A percentile compares a stretch with the other conserved stretches of the same genome.
Conservation (phyloP, 305 asterid genomes). For the Fraxinus baroniana region DNA sequence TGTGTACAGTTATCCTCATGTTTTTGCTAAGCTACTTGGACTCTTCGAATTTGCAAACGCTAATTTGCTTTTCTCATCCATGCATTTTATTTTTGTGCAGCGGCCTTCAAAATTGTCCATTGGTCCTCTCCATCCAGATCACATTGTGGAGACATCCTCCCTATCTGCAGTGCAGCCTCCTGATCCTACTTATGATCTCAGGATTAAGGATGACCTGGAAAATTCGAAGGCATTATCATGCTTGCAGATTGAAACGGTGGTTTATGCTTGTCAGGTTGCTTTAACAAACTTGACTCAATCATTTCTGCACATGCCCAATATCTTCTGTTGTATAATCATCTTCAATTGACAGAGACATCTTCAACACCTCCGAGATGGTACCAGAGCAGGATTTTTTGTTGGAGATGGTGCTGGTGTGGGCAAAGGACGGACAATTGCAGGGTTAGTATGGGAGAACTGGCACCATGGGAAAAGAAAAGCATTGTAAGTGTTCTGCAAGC, state of each 20-base stretch:
- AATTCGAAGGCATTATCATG: conserved; percentile 76
- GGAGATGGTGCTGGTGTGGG: conserved; percentile 99
- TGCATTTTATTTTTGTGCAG: conserved; percentile 41
- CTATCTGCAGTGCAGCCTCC: conserved; percentile 96
- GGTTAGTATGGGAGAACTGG: conserved; percentile 98
- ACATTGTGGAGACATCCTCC: conserved; percentile 92
- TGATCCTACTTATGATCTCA: conserved; percentile 83
- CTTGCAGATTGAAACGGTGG: conserved; percentile 95
- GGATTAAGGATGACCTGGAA: conserved; percentile 72
- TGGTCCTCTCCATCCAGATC: conserved; percentile 94
- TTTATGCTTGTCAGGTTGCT: conserved; percentile 92
- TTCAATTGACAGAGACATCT: conserved; percentile 69
- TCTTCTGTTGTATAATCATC: conserved; percentile 20
- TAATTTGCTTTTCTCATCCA: conserved; percentile 20
- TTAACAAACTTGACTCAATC: conserved; percentile 17
- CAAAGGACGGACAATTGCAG: conserved; percentile 97
- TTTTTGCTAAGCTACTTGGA: background rate
- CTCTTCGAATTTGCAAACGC: conserved; percentile 15
- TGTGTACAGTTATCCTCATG: conserved; percentile 30
- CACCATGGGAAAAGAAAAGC: conserved; percentile 82
- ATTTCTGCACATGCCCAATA: conserved; percentile 19
- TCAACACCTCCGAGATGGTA: conserved; percentile 78
- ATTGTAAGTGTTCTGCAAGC: conserved; percentile 52
- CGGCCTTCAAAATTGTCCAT: conserved; percentile 85
- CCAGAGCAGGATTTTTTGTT: conserved; percentile 93